A percentile compares a stretch with the other conserved stretches of the same genome.
phyloP scores from a whole-genome alignment of 352 stramenopile species.

The Pythium rhizo-oryzae region DNA sequence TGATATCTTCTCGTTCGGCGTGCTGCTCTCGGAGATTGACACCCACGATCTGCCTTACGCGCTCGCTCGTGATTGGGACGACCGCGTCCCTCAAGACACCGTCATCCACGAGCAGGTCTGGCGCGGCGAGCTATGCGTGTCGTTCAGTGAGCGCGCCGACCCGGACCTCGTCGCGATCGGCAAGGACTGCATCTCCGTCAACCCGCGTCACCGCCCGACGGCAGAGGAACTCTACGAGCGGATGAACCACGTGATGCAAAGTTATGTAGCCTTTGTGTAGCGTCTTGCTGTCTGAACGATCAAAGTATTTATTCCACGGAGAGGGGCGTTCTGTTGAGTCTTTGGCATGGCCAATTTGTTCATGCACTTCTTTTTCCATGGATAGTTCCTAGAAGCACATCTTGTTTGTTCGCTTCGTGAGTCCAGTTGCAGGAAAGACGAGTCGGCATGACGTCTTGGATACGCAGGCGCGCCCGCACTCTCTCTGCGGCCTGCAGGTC shows the following conservation, averaged over 20 bases:
- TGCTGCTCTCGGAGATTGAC: constrained; percentile 25
- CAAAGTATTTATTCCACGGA: not conserved
- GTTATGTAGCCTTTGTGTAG: constrained; percentile 14
- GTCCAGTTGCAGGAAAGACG: no score
- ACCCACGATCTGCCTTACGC: constrained; percentile 20
- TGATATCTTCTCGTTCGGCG: constrained; percentile 19
- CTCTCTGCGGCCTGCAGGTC: not conserved
- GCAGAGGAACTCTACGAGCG: constrained; percentile 1
- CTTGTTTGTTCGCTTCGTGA: no score
- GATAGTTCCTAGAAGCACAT: no score
- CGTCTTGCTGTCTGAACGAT: not conserved
- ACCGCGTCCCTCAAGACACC: not conserved
- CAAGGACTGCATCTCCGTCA: not conserved
- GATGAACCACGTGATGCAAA: constrained; percentile 9
- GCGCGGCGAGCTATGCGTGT: not conserved
- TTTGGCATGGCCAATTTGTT: not conserved
- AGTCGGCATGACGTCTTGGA: no score
- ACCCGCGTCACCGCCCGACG: constrained; percentile 1
- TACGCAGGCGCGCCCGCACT: no score
- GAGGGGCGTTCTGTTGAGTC: not conserved
- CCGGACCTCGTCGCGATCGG: constrained; percentile 4
- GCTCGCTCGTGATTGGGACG: not conserved
- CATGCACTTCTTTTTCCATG: no score
- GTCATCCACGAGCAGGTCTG: constrained; percentile 5
- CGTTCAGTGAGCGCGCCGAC: constrained; percentile 6